Evolutionary conservation across 2,329 filamentous ascomycete genomes (phyloP).

Genomic region (Pseudocercospora musae): DNA sequence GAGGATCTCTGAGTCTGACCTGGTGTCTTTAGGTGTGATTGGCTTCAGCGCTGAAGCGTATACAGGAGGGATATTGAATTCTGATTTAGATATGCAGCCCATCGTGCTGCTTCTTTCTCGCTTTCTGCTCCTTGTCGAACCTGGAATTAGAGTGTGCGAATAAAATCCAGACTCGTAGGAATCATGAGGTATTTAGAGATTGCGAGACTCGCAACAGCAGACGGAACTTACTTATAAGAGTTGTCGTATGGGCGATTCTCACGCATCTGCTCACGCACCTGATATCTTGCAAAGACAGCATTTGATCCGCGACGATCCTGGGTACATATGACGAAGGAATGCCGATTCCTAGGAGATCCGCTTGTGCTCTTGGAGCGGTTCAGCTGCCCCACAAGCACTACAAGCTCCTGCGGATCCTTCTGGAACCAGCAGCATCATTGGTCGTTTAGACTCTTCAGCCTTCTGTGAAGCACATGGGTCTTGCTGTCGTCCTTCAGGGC

Average conservation of each 20-base stretch:
- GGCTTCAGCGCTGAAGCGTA: background rate
- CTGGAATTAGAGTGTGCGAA: background rate
- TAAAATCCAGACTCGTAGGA: background rate
- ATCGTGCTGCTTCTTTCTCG: background rate
- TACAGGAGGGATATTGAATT: background rate
- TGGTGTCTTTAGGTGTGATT: conserved; percentile 2
- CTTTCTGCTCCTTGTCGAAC: background rate
- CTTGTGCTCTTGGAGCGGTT: background rate
- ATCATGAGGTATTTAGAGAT: background rate
- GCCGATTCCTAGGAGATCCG: background rate
- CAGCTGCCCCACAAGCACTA: background rate
- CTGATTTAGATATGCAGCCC: background rate
- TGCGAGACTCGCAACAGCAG: background rate
- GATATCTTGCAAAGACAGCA: background rate
- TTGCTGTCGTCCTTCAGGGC: background rate
- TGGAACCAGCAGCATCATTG: background rate
- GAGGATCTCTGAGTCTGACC: conserved; percentile 6
- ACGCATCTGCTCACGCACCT: background rate
- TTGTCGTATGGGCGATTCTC: background rate
- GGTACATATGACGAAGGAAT: background rate
- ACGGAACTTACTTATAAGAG: background rate
- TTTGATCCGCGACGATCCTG: background rate
- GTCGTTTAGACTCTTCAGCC: background rate
- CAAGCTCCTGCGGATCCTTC: background rate
- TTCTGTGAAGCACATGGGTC: background rate